Conservation (phyloP, 352 stramenopile species). For the Pythium phragmiticola region DNA sequence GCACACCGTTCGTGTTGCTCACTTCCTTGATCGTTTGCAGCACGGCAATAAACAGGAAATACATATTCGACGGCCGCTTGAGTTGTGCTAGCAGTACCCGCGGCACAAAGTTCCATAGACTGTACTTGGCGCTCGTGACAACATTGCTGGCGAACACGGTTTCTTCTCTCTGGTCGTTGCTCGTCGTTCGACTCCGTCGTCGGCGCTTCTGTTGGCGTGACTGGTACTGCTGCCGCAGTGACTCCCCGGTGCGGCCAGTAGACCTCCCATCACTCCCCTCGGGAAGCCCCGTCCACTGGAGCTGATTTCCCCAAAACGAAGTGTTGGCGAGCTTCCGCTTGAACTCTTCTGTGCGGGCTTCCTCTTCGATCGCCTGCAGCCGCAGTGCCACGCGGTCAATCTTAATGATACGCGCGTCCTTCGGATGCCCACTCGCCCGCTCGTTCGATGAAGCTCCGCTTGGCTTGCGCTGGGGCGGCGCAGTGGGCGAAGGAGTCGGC, state of each 20-base stretch:
- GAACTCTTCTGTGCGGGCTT: conserved; percentile 10
- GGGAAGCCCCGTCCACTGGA: conserved; percentile 8
- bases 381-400: conserved; percentile 21
- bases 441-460: not conserved
- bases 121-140: conserved; percentile 86
- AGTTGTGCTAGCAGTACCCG: conserved; percentile 74
- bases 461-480: not conserved
- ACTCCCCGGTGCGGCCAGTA: not conserved
- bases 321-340: conserved; percentile 5
- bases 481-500: conserved; percentile 7
- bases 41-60: conserved; percentile 85
- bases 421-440: not conserved
- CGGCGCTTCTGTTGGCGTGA: conserved; percentile 1
- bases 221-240: not conserved
- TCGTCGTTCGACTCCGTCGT: conserved; percentile 19
- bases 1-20: conserved; percentile 84
- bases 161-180: conserved; percentile 16
- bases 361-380: conserved; percentile 18
- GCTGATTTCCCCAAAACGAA: conserved; percentile 16
- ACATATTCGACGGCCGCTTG: conserved; percentile 76
- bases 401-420: conserved; percentile 19
- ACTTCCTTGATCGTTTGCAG: conserved; percentile 83
- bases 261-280: not conserved
- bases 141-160: conserved; percentile 57
- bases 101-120: conserved; percentile 67